phyloP scores from a whole-genome alignment of 345 rosid species.

The Carallia brachiata region DNA sequence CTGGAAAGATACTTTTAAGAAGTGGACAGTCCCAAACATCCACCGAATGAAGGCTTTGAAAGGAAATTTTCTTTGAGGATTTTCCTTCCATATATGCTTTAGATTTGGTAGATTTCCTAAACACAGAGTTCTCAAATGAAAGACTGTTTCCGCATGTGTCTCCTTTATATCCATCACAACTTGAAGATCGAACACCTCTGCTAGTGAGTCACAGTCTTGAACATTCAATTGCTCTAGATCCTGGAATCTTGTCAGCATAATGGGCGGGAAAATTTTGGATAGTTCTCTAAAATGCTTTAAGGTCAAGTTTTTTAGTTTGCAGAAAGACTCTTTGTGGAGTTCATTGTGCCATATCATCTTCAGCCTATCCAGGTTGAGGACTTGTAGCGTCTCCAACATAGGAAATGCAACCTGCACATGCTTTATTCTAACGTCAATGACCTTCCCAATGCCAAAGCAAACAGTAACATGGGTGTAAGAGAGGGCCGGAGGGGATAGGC shows the following conservation, averaged over 20 bases:
- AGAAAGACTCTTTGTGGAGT: too few relatives aligned
- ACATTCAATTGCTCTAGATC: not conserved
- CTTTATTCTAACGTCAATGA: too few relatives aligned
- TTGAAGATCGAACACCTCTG: slow-evolving; percentile 18
- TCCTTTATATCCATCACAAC: not conserved
- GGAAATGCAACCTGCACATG: too few relatives aligned
- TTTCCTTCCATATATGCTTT: slow-evolving; percentile 9
- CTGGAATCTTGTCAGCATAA: not conserved
- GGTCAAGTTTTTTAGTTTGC: too few relatives aligned
- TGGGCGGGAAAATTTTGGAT: not conserved
- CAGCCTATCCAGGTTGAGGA: too few relatives aligned
- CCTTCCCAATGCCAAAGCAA: too few relatives aligned
- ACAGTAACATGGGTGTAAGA: too few relatives aligned
- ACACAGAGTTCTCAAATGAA: not conserved
- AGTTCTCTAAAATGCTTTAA: too few relatives aligned
- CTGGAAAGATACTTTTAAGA: slow-evolving; percentile 14
- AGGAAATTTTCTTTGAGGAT: slow-evolving; percentile 4
- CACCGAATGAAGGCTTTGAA: not conserved
- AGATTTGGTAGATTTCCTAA: not conserved
- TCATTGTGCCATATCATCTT: too few relatives aligned
- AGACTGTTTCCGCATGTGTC: not conserved
- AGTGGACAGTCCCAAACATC: not conserved
- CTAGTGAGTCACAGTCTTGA: not conserved
- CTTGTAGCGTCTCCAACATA: too few relatives aligned
- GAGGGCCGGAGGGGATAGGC: too few relatives aligned